Evolutionary conservation across 306 rosid genomes (phyloP).

Genomic region (Oemleria cerasiformis): DNA sequence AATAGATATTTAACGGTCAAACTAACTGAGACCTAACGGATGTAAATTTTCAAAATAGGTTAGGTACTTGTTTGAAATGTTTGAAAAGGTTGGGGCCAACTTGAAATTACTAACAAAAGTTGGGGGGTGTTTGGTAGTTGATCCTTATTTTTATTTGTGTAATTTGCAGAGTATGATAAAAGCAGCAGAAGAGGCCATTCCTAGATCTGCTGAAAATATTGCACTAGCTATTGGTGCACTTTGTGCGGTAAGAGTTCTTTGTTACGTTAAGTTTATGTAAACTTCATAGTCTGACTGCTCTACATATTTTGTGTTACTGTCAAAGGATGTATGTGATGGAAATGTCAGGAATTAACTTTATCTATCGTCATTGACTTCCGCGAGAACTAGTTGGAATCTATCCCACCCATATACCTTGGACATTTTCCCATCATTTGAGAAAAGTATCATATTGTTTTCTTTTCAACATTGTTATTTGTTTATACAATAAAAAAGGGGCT

Average conservation of each 20-base stretch:
- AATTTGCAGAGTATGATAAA: constrained; percentile 60
- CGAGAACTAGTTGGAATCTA: background rate
- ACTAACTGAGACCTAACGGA: no score
- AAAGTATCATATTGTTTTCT: background rate
- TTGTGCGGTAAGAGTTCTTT: constrained; percentile 62
- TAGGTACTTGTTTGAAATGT: no score
- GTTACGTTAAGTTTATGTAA: constrained; percentile 14
- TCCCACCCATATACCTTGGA: background rate
- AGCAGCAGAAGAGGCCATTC: constrained; percentile 68
- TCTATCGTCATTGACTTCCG: background rate
- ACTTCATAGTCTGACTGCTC: constrained; percentile 23
- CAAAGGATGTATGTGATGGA: background rate
- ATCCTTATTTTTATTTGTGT: constrained; percentile 4
- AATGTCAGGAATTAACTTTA: background rate
- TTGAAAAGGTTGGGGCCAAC: no score
- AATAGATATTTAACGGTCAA: no score
- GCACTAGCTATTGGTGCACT: constrained; percentile 95
- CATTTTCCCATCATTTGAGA: background rate
- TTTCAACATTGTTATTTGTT: no score
- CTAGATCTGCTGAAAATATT: constrained; percentile 90
- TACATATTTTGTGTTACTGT: constrained; percentile 11
- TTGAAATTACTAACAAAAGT: no score
- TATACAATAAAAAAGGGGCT: no score
- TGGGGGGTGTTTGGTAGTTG: no score
- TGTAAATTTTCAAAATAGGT: no score